Evolutionary conservation across 2,329 filamentous ascomycete species (phyloP), one percentile per base, ranked within the genome.

Genomic region (Aureobasidium sp.): DNA sequence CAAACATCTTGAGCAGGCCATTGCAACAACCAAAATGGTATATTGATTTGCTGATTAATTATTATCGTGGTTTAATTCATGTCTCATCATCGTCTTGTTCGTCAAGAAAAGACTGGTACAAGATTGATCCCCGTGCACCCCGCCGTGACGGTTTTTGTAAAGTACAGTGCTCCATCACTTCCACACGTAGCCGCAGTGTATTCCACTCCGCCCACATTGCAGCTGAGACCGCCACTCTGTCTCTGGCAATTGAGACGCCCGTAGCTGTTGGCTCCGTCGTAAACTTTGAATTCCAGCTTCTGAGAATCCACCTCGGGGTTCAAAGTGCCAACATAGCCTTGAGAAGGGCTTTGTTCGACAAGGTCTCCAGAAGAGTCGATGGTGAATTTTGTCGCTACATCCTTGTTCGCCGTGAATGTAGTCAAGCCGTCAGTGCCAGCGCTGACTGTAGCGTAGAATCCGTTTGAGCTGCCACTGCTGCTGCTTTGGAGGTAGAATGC

Each of bases 281-380:
- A 29, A 27, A 20, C 11, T 6, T 45, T 5, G 22, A 58, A 58
- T 12, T 2, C 42, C 55, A 47, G 29, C 15, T 47, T 25, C 55
- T 58, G 55, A 12, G 39, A 20, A 27, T 58, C 17, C n/a, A 27
- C 12, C 12, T 37, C n/a, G 20, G 37, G 39, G 3, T 58, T 15
- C 12, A 58, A 20, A 6, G 27, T 47, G 41, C 41, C 55, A 8
- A 47, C 55, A 37, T 47, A 58, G 12, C 55, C 55, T 47, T 58
- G 55, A 17, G 55, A 58, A 39, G 55, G 42, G 12, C 55, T 58
- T 14, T 58, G 55, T 20, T 58, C 55, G 9, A 58, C 42, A 25
- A 58, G 42, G 42, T 58, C 42, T 14, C 55, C 55, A 47, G 55
- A 58, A 47, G 55, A 47, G 15, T 58, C 55, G 41, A 58, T 58